Evolutionary conservation across 352 stramenopile species (phyloP), one percentile per base, ranked within the genome.

Genomic region (Albugo laibachii): DNA sequence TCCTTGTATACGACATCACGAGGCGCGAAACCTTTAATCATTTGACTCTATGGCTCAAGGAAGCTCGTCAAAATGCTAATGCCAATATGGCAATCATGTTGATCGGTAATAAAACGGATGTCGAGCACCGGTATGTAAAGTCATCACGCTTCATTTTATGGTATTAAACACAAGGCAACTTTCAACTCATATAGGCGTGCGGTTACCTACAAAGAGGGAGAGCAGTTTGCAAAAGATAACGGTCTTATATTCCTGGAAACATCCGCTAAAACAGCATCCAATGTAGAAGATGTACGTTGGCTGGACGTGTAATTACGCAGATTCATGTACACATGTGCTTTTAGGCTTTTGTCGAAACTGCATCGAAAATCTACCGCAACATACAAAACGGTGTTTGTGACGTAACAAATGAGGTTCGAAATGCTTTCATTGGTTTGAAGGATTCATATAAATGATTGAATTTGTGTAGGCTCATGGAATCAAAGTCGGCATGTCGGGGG

Each of bases 191-290:
- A 41, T 21, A 62, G 75, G 49, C 80, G 95, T 21, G 91, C 89
- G 13, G 95, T 99, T 20, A 93, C 72, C 42, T 97, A 86, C 44
- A 95, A 98, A 62, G 96, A 99, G 64, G 96, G 94, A 41, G 86
- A 95, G 59, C 71, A 94, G 55, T 99, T 99, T 73, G 96, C 96
- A 11, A 92, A 98, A 60, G 92, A 98, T 55, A 96, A 99, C 65
- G 94, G 95, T 0, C 70, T 99, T n/a, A 96, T 99, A 50, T 99
- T 99, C 72, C 69, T 99, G 44, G 96, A 99, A 68, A 99, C 96
- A 3, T 97, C 84, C 43, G 96, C 96, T 13, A 99, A 99, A 73
- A 99, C 94, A 3, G 92, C 93, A 4, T 88, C 87, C 41, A 99
- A 99, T 62, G 96, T 99, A 5, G 95, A 99, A 71, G 77, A 95